These are phyloP conservation scores for Arthrobotrys megalospora DNA, from an alignment of 2,329 filamentous ascomycete genomes.

Conservation along the genomic window DNA sequence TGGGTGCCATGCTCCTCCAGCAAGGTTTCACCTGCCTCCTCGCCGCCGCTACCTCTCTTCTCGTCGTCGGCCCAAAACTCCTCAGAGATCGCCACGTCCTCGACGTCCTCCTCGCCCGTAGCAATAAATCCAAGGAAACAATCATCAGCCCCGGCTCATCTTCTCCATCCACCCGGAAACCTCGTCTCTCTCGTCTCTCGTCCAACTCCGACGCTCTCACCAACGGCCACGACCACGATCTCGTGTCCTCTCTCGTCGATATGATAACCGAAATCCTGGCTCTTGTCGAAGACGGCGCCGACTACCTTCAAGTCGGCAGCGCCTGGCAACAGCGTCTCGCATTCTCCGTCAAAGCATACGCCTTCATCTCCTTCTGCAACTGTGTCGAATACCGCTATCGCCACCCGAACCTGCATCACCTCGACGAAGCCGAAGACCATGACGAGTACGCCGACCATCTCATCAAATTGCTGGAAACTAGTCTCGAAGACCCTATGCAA, in stretches of 20 bases:
- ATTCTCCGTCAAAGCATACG: conserved; percentile 85
- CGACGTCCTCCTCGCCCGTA: conserved; percentile 78
- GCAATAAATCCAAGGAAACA: conserved; percentile 40
- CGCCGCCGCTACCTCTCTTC: conserved; percentile 81
- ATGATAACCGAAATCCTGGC: conserved; percentile 87
- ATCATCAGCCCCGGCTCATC: conserved; percentile 68
- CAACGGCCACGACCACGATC: conserved; percentile 71
- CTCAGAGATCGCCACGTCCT: conserved; percentile 78
- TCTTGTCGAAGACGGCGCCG: conserved; percentile 87
- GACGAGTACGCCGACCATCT: conserved; percentile 77
- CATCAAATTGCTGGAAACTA: conserved; percentile 87
- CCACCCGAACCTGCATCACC: conserved; percentile 66
- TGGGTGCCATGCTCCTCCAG: conserved; percentile 92
- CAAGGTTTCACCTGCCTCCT: conserved; percentile 89
- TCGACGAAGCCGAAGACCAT: conserved; percentile 43
- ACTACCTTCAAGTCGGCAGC: conserved; percentile 89
- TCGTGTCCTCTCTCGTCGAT: conserved; percentile 75
- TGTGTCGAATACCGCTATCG: conserved; percentile 87
- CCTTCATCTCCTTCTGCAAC: conserved; percentile 86
- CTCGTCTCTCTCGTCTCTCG: conserved; percentile 63
- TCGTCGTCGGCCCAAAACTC: conserved; percentile 76
- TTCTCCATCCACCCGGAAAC: conserved; percentile 66
- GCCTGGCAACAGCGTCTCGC: conserved; percentile 88
- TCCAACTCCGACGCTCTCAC: conserved; percentile 51
- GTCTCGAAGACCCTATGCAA: conserved; percentile 82